Percentiles rank a stretch among this genome's conserved stretches.
These are phyloP conservation scores for Lyophyllum shimeji DNA, from an alignment of 768 basidiomycete genomes.

Conservation along the genomic window DNA sequence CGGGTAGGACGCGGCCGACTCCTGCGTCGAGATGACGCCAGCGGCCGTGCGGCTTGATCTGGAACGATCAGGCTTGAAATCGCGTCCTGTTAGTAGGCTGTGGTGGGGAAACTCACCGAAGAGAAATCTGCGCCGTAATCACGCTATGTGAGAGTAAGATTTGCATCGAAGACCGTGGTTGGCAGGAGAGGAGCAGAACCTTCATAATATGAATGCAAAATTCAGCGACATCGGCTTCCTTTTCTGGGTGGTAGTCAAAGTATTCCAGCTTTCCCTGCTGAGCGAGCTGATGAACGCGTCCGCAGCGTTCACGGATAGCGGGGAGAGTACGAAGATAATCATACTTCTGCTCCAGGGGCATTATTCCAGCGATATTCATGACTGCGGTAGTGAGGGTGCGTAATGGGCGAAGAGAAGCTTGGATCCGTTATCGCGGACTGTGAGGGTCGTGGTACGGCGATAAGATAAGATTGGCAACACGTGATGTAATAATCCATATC, in stretches of 20 bases:
- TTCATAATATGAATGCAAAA: constrained; percentile 80
- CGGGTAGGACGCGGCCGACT: constrained; percentile 56
- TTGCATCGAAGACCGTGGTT: constrained; percentile 3
- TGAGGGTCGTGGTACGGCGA: background rate
- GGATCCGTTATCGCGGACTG: too few relatives aligned
- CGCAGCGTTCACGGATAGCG: constrained; percentile 87
- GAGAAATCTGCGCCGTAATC: constrained; percentile 76
- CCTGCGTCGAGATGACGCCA: constrained; percentile 88
- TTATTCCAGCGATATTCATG: constrained; percentile 31
- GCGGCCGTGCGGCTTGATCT: constrained; percentile 88
- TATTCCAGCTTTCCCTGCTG: constrained; percentile 74
- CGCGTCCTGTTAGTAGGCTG: background rate
- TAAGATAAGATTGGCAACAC: too few relatives aligned
- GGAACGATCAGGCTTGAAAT: background rate
- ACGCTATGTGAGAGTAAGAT: constrained; percentile 45
- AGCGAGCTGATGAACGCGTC: constrained; percentile 76
- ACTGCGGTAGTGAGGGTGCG: background rate
- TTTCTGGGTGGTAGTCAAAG: constrained; percentile 82
- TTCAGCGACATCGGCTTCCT: constrained; percentile 63
- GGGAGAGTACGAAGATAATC: constrained; percentile 82
- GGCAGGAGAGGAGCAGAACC: constrained; percentile 39
- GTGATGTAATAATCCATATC: too few relatives aligned
- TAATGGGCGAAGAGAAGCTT: too few relatives aligned
- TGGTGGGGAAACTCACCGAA: constrained; percentile 40
- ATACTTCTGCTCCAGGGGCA: constrained; percentile 41